Evolutionary conservation across 352 stramenopile genomes (phyloP), one percentile per base, ranked within the genome.

Genomic region (Globisporangium iwayamae): DNA sequence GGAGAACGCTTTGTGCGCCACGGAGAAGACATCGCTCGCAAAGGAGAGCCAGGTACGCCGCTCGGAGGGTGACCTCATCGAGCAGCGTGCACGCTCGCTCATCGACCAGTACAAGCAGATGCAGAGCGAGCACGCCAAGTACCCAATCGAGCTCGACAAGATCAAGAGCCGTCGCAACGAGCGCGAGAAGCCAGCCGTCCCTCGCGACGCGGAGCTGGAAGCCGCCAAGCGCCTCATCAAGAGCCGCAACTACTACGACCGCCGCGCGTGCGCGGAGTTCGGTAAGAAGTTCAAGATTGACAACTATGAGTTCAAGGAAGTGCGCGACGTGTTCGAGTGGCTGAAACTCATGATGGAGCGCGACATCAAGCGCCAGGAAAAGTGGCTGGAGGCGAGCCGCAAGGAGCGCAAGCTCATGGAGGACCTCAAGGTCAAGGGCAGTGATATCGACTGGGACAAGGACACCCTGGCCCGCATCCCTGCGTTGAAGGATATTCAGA

Each of bases 51-150:
- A 95, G 57, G 83, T 95, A 45, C 85, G 85, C 56, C 85, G 84
- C 41, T 85, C 84, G 6, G 87, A 95, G 65, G 71, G 68, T 25
- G 87, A 95, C 68, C 67, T 95, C 22, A 90, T 95, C 46, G 85
- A 95, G 70, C 87, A 95, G 74, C 87, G 87, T 41, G 87, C 87
- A 5, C 87, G 87, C 20, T 76, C 81, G 41, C 70, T 95, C 14
- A 87, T 91, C 47, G 84, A 93, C 69, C 91, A 78, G 72, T 95
- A 95, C 87, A 95, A 95, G 73, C 80, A 90, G 71, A 95, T 95
- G 82, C 84, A 93, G 67, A 69, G 62, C 2, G 87, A 95, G 63
- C 87, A 95, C 68, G 76, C 85, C 63, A 95, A 95, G 81, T 91
- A 91, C 67, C 84, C 83, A 1, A 71, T 90, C 9, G 82, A 93